A percentile compares a stretch with the other conserved stretches of the same genome.
Conservation (phyloP, 805 yeast genomes). For the Zygotorulaspora sp. region DNA sequence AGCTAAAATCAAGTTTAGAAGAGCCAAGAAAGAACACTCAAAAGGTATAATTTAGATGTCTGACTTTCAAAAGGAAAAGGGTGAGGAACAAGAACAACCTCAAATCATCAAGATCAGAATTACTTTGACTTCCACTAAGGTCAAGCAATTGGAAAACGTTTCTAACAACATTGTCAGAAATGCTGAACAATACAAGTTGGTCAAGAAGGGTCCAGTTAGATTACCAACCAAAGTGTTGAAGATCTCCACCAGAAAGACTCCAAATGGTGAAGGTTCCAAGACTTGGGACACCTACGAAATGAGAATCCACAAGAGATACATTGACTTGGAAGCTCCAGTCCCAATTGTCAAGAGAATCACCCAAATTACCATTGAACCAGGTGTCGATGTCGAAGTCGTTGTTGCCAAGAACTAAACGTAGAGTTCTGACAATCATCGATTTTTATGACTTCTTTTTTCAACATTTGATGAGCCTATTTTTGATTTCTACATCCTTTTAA, state of each 20-base stretch:
- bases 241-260: constrained; percentile 99
- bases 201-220: constrained; percentile 99
- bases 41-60: constrained; percentile 60
- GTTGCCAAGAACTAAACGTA: constrained; percentile 45
- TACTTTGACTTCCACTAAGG: constrained; percentile 98
- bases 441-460: constrained; percentile 2
- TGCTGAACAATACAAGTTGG: constrained; percentile 76
- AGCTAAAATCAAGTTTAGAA: too few species aligned
- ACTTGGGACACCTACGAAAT: constrained; percentile 99
- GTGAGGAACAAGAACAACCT: constrained; percentile 72
- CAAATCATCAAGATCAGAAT: constrained; percentile 96
- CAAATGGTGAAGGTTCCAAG: constrained; percentile 99
- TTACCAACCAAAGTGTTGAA: constrained; percentile 98
- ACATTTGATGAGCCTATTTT: constrained; percentile 2
- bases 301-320: constrained; percentile 99
- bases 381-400: constrained; percentile 96
- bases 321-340: constrained; percentile 97
- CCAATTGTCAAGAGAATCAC: constrained; percentile 90
- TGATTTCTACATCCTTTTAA: not conserved
- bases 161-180: constrained; percentile 84
- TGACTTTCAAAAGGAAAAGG: constrained; percentile 82
- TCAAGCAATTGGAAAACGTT: constrained; percentile 95
- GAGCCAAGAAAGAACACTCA: constrained; percentile 28
- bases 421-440: not conserved
- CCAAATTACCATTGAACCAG: constrained; percentile 97